Percentiles rank a stretch among this genome's conserved stretches.
These are phyloP conservation scores for Exophiala sp. DNA, from an alignment of 2,329 filamentous ascomycete species.

Conservation along the genomic window DNA sequence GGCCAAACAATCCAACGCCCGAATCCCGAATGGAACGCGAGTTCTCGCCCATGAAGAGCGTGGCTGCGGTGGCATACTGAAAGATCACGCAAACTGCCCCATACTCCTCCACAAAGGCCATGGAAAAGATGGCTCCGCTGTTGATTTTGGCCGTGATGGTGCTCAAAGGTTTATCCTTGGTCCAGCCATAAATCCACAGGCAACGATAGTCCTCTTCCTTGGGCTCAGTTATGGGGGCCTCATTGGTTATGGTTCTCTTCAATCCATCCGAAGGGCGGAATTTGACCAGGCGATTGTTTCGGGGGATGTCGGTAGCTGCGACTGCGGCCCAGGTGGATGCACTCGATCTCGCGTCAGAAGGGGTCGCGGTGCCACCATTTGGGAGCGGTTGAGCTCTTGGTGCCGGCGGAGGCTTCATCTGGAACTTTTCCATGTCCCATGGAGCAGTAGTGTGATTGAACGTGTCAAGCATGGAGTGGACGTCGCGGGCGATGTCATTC, in stretches of 20 bases:
- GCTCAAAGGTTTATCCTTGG: constrained; percentile 20
- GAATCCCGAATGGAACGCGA: constrained; percentile 29
- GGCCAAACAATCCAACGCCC: constrained; percentile 35
- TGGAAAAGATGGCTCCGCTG: constrained; percentile 38
- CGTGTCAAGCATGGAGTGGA: constrained; percentile 32
- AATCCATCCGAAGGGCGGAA: constrained; percentile 26
- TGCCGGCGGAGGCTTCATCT: constrained; percentile 21
- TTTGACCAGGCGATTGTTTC: constrained; percentile 27
- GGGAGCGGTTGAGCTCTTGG: constrained; percentile 6
- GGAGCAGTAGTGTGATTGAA: constrained; percentile 33
- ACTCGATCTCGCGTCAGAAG: constrained; percentile 5
- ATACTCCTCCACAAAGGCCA: constrained; percentile 32
- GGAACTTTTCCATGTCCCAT: constrained; percentile 28
- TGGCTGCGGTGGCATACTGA: constrained; percentile 35
- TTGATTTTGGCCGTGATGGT: constrained; percentile 35
- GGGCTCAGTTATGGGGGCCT: constrained; percentile 4
- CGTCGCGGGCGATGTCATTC: constrained; percentile 35
- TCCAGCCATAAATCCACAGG: constrained; percentile 28
- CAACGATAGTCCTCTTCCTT: constrained; percentile 25
- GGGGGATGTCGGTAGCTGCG: constrained; percentile 27
- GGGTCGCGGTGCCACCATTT: constrained; percentile 3
- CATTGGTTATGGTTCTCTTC: constrained; percentile 22
- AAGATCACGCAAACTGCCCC: constrained; percentile 36
- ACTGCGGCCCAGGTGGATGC: constrained; percentile 29
- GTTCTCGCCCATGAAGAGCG: constrained; percentile 34